Evolutionary conservation across 768 basidiomycete genomes (phyloP), one percentile per base, ranked within the genome.

Genomic region (Serendipita sp.): DNA sequence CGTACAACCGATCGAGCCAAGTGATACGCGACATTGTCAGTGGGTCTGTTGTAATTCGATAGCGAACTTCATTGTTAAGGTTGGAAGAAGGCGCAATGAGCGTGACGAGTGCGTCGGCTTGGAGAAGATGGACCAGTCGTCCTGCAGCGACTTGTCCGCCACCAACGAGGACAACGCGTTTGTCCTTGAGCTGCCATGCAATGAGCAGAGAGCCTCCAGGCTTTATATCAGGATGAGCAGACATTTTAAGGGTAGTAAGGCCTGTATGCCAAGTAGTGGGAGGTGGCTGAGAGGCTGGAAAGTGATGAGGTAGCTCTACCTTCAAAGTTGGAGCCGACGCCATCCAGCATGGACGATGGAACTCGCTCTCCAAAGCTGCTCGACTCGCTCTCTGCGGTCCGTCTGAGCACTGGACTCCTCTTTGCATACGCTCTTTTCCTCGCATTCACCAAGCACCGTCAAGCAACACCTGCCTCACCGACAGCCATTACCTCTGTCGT

Each of bases 61-160:
- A 72, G 1, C 65, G 47, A 11, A 75, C 74, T 58, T 76, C 74
- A 0, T 74, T 72, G 53, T 86, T 80, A 16, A 97, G 78, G 62
- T 89, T 85, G 24, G 76, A 70, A 63, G 72, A 72, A 2, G 95
- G 96, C 3, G 85, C 79, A 65, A 99, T 76, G 72, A 99, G 75
- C 5, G 85, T 85, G 70, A 97, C 82, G 45, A 76, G 76, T 0
- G 91, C 91, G 67, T 88, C 88, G 7, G 92, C 84, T 64, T 78
- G 78, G 68, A 99, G 86, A 69, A 94, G 80, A 68, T 90, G 88
- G 70, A 88, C 86, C 64, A 98, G 80, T 64, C 96, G 85, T 63
- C 89, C 84, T 2, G 92, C 85, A 2, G 93, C 95, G 62, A 99
- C 88, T 66, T 87, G 84, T 56, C 96, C 96, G 7, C 95, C 96